These are phyloP conservation scores for Acrocalymma vagum DNA, from an alignment of 2,329 filamentous ascomycete genomes.

Conservation along the genomic window DNA sequence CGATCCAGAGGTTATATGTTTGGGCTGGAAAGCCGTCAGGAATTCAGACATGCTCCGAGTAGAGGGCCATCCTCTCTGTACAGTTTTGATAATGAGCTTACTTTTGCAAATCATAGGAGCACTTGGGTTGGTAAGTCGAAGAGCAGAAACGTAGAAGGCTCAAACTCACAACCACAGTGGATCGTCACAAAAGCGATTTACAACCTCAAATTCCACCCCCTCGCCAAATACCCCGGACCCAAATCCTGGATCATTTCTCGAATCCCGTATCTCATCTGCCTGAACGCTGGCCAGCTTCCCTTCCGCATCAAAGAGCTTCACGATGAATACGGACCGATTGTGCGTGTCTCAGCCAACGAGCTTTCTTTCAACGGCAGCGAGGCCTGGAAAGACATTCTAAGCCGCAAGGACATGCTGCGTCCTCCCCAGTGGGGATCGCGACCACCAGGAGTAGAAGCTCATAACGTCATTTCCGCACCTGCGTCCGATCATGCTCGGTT, in stretches of 20 bases:
- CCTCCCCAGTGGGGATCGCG: slow-evolving; percentile 22
- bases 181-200: no score
- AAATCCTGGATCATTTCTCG: slow-evolving; percentile 30
- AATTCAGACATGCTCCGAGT: no score
- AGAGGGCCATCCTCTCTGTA: no score
- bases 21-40: no score
- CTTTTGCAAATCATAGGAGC: no score
- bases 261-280: slow-evolving; percentile 22
- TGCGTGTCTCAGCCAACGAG: slow-evolving; percentile 23
- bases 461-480: slow-evolving; percentile 33
- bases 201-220: slow-evolving; percentile 48
- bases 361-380: slow-evolving; percentile 15
- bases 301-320: slow-evolving; percentile 20
- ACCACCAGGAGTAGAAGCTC: slow-evolving; percentile 24
- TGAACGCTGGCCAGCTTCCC: slow-evolving; percentile 20
- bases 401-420: slow-evolving; percentile 21
- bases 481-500: slow-evolving; percentile 42
- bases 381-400: slow-evolving; percentile 24
- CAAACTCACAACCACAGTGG: no score
- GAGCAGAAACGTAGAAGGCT: no score
- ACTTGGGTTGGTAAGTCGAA: no score
- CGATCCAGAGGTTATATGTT: no score
- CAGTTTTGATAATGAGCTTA: no score
- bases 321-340: slow-evolving; percentile 22
- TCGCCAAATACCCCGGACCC: slow-evolving; percentile 49